phyloP scores from a whole-genome alignment of 192 early-diverging fungal species.

The Gigaspora rosea region DNA sequence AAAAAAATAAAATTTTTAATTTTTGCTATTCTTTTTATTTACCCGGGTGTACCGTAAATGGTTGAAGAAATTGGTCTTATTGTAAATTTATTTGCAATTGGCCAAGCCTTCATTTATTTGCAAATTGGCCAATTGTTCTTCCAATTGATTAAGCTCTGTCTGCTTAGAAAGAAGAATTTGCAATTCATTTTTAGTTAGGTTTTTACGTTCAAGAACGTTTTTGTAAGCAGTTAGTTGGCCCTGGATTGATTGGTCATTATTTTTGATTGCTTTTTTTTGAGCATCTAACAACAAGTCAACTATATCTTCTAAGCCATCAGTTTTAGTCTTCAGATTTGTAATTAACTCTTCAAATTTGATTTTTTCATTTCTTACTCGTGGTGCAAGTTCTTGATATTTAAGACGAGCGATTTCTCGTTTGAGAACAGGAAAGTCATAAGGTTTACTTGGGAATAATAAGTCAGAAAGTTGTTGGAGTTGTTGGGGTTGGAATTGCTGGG shows the following conservation, averaged over 20 bases:
- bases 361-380: conserved; percentile 1
- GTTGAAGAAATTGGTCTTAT: too few species aligned
- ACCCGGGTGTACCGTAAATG: too few species aligned
- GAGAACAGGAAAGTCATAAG: background rate
- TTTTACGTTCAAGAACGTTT: background rate
- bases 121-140: background rate
- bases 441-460: background rate
- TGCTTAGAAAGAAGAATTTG: background rate
- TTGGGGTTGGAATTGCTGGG: too few species aligned
- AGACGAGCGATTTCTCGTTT: background rate
- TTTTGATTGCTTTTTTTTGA: background rate
- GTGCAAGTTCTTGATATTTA: conserved; percentile 19
- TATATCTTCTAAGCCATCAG: background rate
- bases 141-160: background rate
- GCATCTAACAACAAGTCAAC: background rate
- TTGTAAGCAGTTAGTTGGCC: background rate
- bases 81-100: background rate
- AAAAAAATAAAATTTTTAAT: too few species aligned
- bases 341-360: conserved; percentile 2
- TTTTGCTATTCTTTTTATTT: too few species aligned
- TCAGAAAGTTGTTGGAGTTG: background rate
- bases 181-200: background rate
- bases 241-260: background rate
- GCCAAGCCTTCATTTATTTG: background rate
- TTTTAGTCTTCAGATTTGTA: background rate